Conservation (phyloP, 805 yeast species). For the Suhomyces tanzawaensis region DNA sequence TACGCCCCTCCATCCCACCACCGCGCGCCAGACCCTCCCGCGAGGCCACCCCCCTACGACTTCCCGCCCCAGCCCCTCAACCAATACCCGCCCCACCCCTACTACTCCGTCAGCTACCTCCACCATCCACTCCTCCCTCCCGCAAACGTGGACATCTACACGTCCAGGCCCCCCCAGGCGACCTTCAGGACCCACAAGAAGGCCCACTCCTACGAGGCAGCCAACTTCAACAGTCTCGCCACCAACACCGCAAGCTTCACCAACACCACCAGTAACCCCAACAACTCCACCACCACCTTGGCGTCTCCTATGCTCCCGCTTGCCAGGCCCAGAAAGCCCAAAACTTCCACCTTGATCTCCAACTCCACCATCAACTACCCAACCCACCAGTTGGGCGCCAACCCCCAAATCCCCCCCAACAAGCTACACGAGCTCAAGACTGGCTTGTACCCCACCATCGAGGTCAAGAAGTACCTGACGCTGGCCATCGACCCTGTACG, state of each 20-base stretch:
- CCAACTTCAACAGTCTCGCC: too few relatives aligned
- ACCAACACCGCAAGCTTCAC: background rate
- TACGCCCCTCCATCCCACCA: background rate
- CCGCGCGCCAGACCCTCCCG: background rate
- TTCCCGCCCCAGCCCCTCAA: background rate
- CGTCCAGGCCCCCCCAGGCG: background rate
- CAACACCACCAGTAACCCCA: background rate
- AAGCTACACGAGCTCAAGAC: conserved; percentile 1
- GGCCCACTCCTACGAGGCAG: conserved; percentile 5
- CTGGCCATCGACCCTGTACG: conserved; percentile 62
- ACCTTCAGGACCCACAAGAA: conserved; percentile 7
- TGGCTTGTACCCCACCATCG: conserved; percentile 9
- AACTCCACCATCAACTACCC: conserved; percentile 12
- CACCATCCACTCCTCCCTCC: conserved; percentile 2
- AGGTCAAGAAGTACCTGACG: conserved; percentile 60
- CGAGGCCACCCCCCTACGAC: background rate
- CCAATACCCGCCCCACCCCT: background rate
- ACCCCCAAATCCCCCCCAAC: conserved; percentile 2
- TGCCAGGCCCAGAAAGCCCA: conserved; percentile 1
- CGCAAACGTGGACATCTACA: conserved; percentile 1
- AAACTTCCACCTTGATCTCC: conserved; percentile 6
- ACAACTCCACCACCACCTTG: background rate
- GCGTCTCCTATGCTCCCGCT: background rate
- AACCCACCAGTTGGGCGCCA: conserved; percentile 4
- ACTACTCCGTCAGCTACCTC: conserved; percentile 4